Base-by-base conservation (phyloP, 345 rosid species). In the Eucalyptus decipiens region DNA sequence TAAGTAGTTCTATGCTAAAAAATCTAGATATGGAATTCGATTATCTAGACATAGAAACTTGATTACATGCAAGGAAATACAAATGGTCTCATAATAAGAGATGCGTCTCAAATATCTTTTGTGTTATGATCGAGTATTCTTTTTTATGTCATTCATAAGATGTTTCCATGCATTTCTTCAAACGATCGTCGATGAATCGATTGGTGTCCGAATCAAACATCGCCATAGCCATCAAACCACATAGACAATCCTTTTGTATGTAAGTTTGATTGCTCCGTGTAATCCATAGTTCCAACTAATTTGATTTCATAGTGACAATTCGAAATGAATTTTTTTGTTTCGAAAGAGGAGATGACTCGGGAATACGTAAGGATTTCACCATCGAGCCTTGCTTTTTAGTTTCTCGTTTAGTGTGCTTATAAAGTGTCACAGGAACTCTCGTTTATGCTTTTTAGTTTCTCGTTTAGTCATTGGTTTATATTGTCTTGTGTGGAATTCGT, bases 151-250 rank as follows among this genome's bases (percentile, higher is more conserved):
- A 23, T 56, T 3, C 62, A 56, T 24, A 56, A 1, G 13, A 24
- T 56, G 30, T 56, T 24, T 56, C 14, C 62, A 56, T 56, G 30
- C 62, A 56, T 26, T 56, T 56, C 30, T 56, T 56, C 0, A 56
- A 0, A 23, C 0, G 0, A 24, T 56, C 1, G 1, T 65, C 2
- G 3, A 16, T n/a, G 11, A 32, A n/a, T 67, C 40, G 1, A 67
- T 67, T 15, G 37, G 37, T 9, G 40, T 67, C 4, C 2, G 0
- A 69, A 69, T 34, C 13, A 5, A 9, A 18, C 24, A 69, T 18
- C 2, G 2, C 12, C 80, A 5, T 32, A 17, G 42, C 3, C 40
- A n/a, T 16, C 80, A 6, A 32, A 17, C 11, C 37, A 14, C 17
- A 2, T 7, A 14, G 19, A 65, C 32, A 65, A 65, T 32, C 42